Evolutionary conservation across 1,139 yeast species (phyloP), one percentile per base, ranked within the genome.

Genomic region (Barnettozyma hawaiiensis): DNA sequence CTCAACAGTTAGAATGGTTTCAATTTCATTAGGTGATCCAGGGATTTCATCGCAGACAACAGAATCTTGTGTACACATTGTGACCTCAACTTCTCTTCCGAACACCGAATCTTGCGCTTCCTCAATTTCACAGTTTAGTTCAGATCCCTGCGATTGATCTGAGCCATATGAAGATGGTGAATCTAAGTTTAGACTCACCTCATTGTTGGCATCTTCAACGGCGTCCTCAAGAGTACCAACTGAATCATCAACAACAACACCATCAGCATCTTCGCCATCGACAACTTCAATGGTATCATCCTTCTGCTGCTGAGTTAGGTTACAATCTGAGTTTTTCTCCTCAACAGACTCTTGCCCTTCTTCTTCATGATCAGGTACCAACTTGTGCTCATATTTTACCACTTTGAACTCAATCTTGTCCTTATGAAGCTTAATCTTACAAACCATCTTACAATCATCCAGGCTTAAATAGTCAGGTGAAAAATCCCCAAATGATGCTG

Each of bases 371-470:
- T 29, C 27, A 9, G 33, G 20, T 22, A 32, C 11, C 23, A 18
- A 12, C 18, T 23, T 34, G 15, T 34, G 22, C 21, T 23, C 28
- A 16, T 5, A 18, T 5, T 9, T 31, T 18, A 20, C 8, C 33
- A 31, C 18, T 12, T 27, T 33, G 15, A 12, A 16, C 7, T 22
- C 28, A 15, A 18, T 16, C 15, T 21, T n/a, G 33, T 16, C 11
- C 20, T 18, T 28, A 27, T 15, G 34, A 15, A n/a, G 24, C 12
- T 12, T 33, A 15, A 29, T 18, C 22, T 40, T 34, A 15, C 37
- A 34, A n/a, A 34, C 37, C 27, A 34, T 22, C 37, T 34, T 34
- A 19, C 37, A 34, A 34, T 34, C 37, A 14, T 34, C 28, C 20
- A 34, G 11, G 28, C 28, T 22, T 21, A 23, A 9, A 14, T 34